These are phyloP conservation scores for Leishmania amazonensis DNA, from an alignment of 208 protist species.

Conservation along the genomic window DNA sequence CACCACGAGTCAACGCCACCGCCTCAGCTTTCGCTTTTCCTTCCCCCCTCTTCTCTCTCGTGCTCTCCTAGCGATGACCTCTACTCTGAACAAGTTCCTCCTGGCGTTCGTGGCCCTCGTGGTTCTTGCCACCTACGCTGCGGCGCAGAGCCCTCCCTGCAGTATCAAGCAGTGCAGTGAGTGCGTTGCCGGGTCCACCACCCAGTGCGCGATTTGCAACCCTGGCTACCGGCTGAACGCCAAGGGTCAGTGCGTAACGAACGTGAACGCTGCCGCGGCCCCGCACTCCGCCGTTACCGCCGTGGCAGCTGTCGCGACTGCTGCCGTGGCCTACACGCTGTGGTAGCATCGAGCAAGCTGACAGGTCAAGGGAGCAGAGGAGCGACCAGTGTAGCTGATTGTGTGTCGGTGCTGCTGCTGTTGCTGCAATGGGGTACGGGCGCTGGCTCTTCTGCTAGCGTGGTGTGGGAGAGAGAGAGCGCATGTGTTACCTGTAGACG, in stretches of 20 bases:
- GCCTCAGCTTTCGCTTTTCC: background rate
- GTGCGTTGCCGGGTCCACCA: slow-evolving; percentile 13
- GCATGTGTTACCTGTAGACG: background rate
- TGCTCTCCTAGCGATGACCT: slow-evolving; percentile 7
- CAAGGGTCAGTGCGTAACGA: background rate
- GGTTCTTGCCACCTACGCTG: slow-evolving; percentile 12
- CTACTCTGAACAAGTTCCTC: slow-evolving; percentile 19
- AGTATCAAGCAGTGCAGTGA: slow-evolving; percentile 5
- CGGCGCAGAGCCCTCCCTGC: slow-evolving; percentile 13
- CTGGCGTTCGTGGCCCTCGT: slow-evolving; percentile 16
- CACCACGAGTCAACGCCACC: background rate
- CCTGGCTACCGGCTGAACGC: slow-evolving; percentile 18
- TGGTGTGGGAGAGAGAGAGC: background rate
- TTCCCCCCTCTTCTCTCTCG: too few species aligned
- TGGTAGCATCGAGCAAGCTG: background rate
- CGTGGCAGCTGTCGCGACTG: slow-evolving; percentile 2
- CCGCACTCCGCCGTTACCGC: slow-evolving; percentile 13
- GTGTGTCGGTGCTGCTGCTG: background rate
- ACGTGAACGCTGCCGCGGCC: slow-evolving; percentile 7
- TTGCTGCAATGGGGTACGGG: background rate
- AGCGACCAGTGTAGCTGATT: background rate
- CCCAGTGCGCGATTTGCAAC: slow-evolving; percentile 19
- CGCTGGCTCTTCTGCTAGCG: background rate
- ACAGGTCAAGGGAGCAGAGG: background rate
- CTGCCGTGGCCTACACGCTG: slow-evolving; percentile 18